Conservation (phyloP, 768 basidiomycete species). For the Roridomyces roridus region DNA sequence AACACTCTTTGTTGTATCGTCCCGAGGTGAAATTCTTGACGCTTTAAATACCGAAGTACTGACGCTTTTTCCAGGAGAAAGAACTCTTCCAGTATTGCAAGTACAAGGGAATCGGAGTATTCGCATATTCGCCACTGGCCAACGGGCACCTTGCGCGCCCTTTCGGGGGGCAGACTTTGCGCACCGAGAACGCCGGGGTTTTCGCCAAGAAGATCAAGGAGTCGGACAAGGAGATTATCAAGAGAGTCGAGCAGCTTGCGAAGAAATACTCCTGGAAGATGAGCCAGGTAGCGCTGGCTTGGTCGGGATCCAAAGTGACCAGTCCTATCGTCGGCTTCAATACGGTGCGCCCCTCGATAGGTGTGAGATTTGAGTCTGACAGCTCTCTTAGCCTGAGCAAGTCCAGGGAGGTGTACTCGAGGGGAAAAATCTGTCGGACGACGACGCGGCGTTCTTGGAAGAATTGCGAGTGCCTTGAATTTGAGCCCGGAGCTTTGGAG, state of each 20-base stretch:
- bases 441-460: too few species aligned
- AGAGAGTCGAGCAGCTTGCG: slow-evolving; percentile 47
- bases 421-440: too few species aligned
- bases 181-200: slow-evolving; percentile 21
- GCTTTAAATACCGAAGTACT: background rate
- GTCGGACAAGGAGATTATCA: slow-evolving; percentile 38
- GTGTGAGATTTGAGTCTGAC: too few species aligned
- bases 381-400: too few species aligned
- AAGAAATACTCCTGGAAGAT: slow-evolving; percentile 45
- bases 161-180: slow-evolving; percentile 29
- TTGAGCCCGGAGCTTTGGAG: too few species aligned
- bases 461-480: too few species aligned
- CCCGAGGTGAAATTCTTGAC: slow-evolving; percentile 40
- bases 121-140: slow-evolving; percentile 55
- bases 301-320: background rate
- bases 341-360: too few species aligned
- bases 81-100: slow-evolving; percentile 53
- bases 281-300: slow-evolving; percentile 51
- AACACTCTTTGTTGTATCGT: slow-evolving; percentile 58
- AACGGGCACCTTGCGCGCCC: slow-evolving; percentile 47
- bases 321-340: background rate
- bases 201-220: slow-evolving; percentile 25
- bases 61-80: slow-evolving; percentile 39
- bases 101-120: slow-evolving; percentile 55
- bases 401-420: too few species aligned